Evolutionary conservation across 2,329 filamentous ascomycete genomes (phyloP), one percentile per base, ranked within the genome.

Genomic region (Aspergillus cejpii): DNA sequence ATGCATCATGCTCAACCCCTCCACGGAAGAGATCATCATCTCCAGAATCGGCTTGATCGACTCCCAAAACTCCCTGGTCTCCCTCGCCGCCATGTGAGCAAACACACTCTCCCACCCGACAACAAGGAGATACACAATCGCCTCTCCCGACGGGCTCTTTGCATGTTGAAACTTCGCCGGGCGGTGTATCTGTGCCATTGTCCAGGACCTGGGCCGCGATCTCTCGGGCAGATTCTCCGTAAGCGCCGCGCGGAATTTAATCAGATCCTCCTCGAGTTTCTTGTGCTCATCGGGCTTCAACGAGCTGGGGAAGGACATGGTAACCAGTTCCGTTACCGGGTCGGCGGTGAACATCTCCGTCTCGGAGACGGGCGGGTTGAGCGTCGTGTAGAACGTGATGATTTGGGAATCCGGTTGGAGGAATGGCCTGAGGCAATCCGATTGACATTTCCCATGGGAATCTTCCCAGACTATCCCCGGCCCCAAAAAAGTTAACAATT

Each of bases 61-160:
- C 17, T 65, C 58, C 26, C 54, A 58, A 56, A 78, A 79, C 20
- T 59, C 63, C 49, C 69, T 60, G 21, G 70, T 71, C 50, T 73
- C 62, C 43, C 69, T 62, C 24, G 68, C 75, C 39, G 59, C 59
- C 66, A 70, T 62, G 58, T 80, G 77, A 38, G 63, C 64, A 27
- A 76, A 71, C 15, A 74, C 63, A 52, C 65, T 74, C 40, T 70
- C 61, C 77, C 77, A 80, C 4, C 76, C 77, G 43, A 77, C 61
- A 14, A 66, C 64, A n/a, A 69, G 46, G 88, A 73, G 53, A 52
- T 69, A 68, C 44, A 70, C 58, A 43, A 67, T 66, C 8, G 69
- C 73, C 52, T 68, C 59, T 2, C 66, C 67, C 12, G 62, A 68
- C 28, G 49, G 59, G 54, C 70, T 73, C 61, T 45, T 64, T 56